Evolutionary conservation across 441 rosid species (phyloP).

Genomic region (Croton setiger): DNA sequence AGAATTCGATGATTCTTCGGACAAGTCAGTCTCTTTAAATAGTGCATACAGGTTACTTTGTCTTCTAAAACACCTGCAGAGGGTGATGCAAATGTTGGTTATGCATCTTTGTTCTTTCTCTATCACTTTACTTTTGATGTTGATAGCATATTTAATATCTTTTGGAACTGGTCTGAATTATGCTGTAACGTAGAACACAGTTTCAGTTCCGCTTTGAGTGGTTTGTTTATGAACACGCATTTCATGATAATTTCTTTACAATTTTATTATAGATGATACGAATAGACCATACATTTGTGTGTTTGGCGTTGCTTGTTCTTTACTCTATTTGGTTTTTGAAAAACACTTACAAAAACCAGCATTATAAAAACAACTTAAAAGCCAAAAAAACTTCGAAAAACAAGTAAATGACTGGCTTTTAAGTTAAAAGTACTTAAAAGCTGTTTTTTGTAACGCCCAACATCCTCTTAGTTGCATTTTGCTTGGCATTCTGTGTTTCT

Average conservation of each 20-base stretch:
- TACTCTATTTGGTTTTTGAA: too few species aligned
- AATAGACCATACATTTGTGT: slow-evolving; percentile 1
- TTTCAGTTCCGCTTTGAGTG: not conserved
- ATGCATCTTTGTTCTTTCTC: not conserved
- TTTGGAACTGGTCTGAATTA: not conserved
- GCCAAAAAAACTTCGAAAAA: too few species aligned
- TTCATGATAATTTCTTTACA: not conserved
- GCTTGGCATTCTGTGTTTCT: not conserved
- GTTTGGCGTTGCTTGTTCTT: too few species aligned
- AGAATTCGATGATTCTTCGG: too few species aligned
- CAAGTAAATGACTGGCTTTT: too few species aligned
- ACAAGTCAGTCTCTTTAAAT: not conserved
- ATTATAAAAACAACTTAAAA: too few species aligned
- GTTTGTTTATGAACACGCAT: not conserved
- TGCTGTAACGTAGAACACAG: not conserved
- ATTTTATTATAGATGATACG: not conserved
- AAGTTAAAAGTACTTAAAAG: too few species aligned
- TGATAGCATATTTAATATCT: not conserved
- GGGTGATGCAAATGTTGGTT: not conserved
- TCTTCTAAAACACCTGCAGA: not conserved
- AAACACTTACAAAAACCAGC: too few species aligned
- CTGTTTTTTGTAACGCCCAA: too few species aligned
- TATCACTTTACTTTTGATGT: not conserved
- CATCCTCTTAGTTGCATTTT: not conserved
- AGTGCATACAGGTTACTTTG: not conserved